These are phyloP conservation scores for Schizophyllum commune DNA, from an alignment of 1,284 basidiomycete genomes.

Conservation along the genomic window DNA sequence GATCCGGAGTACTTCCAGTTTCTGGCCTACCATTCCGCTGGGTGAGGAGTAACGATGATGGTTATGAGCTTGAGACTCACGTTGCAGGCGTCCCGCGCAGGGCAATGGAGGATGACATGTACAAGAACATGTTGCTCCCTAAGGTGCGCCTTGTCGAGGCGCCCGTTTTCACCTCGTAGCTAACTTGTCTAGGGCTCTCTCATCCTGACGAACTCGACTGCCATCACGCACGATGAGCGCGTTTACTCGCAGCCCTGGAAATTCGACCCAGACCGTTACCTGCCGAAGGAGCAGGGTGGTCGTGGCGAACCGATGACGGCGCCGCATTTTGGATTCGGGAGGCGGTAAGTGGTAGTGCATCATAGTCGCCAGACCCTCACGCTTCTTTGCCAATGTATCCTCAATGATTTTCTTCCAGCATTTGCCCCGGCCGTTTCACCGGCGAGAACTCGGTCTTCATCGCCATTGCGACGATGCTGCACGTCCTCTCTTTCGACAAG, in stretches of 20 bases:
- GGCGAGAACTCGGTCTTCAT: neutral
- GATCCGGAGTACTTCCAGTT: no score
- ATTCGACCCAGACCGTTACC: conserved; percentile 41
- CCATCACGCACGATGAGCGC: conserved; percentile 39
- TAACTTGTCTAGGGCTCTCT: conserved; percentile 46
- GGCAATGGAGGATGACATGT: conserved; percentile 32
- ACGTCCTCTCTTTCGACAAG: neutral
- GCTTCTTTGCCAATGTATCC: no score
- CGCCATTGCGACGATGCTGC: neutral
- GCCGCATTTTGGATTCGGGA: neutral
- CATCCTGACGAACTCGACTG: conserved; percentile 44
- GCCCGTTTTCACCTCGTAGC: no score
- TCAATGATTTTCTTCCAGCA: no score
- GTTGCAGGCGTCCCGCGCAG: conserved; percentile 27
- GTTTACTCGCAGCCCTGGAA: conserved; percentile 35
- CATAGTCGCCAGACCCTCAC: no score
- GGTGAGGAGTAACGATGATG: no score
- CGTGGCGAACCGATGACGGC: neutral
- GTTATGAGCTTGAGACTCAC: no score
- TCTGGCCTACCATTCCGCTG: no score
- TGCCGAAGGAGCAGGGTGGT: conserved; percentile 17
- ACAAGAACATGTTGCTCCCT: conserved; percentile 28
- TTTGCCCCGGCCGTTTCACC: neutral
- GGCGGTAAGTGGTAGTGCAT: neutral
- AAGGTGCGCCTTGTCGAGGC: conserved; percentile 18